Conservation (phyloP, 169 alveolate genomes). For the Plasmodium vinckei region DNA sequence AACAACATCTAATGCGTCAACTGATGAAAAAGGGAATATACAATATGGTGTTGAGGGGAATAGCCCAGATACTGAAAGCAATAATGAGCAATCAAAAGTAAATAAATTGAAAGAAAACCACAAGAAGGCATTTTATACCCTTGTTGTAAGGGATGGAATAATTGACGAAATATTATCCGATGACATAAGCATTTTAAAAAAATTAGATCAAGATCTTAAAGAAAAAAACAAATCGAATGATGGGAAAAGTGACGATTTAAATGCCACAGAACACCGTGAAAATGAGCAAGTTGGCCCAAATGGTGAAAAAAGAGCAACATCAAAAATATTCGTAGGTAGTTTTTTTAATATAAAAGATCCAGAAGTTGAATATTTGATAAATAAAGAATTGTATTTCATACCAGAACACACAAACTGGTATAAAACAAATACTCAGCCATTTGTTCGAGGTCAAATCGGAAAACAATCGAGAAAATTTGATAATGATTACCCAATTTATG, state of each 20-base stretch:
- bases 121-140: conserved; percentile 42
- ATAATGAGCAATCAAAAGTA: conserved; percentile 3
- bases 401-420: conserved; percentile 83
- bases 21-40: neutral
- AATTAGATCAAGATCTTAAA: conserved; percentile 26
- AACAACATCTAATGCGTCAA: neutral
- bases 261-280: neutral
- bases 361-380: conserved; percentile 62
- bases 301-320: conserved; percentile 35
- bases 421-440: conserved; percentile 79
- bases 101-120: conserved; percentile 11
- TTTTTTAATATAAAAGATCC: conserved; percentile 77
- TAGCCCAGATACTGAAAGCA: neutral
- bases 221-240: conserved; percentile 11
- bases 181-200: conserved; percentile 50
- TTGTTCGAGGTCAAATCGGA: conserved; percentile 82
- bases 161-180: conserved; percentile 61
- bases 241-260: neutral
- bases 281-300: neutral
- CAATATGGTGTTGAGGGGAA: neutral
- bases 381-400: conserved; percentile 75
- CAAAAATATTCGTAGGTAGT: conserved; percentile 78
- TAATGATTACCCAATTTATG: conserved; percentile 80
- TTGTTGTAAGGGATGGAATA: conserved; percentile 70
- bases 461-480: conserved; percentile 81